Conservation (phyloP, 148 eudicot species). For the Chenopodium suecicum region DNA sequence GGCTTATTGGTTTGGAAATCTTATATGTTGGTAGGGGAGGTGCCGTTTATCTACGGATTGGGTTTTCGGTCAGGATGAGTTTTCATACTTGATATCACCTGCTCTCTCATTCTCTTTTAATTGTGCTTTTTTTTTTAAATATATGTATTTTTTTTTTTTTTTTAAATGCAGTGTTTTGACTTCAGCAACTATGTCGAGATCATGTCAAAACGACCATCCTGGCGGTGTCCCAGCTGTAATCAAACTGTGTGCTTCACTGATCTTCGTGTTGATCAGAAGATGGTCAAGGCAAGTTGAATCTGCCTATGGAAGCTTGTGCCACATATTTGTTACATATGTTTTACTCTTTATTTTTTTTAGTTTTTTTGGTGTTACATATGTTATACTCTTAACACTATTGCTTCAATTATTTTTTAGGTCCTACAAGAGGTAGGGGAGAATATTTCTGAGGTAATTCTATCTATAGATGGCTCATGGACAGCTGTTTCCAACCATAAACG, state of each 20-base stretch:
- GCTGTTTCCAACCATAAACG: constrained; percentile 41
- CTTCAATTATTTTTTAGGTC: constrained; percentile 40
- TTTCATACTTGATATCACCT: background rate
- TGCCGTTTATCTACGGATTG: background rate
- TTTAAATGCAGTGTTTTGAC: constrained; percentile 70
- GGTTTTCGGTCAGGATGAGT: background rate
- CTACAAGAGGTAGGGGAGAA: constrained; percentile 63
- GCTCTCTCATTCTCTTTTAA: constrained; percentile 16
- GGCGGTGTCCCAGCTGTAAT: constrained; percentile 93
- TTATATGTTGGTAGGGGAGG: background rate
- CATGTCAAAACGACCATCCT: constrained; percentile 72
- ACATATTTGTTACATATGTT: background rate
- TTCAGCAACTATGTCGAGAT: constrained; percentile 69
- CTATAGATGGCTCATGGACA: constrained; percentile 77
- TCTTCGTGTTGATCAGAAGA: constrained; percentile 71
- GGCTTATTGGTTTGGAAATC: background rate
- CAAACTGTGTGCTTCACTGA: constrained; percentile 78
- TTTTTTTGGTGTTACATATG: no score
- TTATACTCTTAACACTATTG: background rate
- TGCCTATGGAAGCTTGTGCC: constrained; percentile 2
- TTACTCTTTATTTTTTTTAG: no score
- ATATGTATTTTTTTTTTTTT: background rate
- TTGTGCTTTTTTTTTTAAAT: background rate
- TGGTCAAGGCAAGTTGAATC: constrained; percentile 66
- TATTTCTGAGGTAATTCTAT: constrained; percentile 56